Base-by-base conservation (phyloP, 805 yeast genomes). In the Saccharomycopsis sp. region DNA sequence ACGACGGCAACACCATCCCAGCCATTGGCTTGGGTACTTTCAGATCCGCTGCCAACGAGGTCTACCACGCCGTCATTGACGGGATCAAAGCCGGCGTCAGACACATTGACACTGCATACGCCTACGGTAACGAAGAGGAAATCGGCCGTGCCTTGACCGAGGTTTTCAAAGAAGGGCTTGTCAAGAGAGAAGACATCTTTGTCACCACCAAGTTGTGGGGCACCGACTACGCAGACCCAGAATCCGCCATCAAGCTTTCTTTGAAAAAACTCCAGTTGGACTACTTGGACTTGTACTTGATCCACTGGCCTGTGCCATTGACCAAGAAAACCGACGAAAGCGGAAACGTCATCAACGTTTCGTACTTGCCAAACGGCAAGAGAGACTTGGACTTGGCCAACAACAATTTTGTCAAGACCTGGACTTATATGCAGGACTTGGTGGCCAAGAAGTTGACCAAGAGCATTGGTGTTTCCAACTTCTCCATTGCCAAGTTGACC, bases 401-500 rank as follows among this genome's bases (percentile, higher is more conserved):
- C 30, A 66, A 69, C 65, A 51, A 55, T 38, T 75, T 66, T 53
- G 51, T 71, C 48, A 68, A 77, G 52, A 76, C 84, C 16, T 82
- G 76, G 76, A 74, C 69, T 51, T 61, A 59, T 26, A 59, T 84
- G 73, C 85, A 82, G 61, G 62, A 71, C 50, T 60, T 80, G 38
- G 65, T 73, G 36, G 61, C 61, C 21, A 56, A 70, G 19, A 80
- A 75, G 20, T 67, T 73, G 55, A 66, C 73, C 20, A 73, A 67
- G 51, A 73, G 87, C 18, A 71, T 84, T 56, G 95, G 95, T 50
- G 82, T 84, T 31, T 79, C 88, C 27, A 84, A 84, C 62, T 75
- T 77, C 56, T 69, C 82, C 15, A 60, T 70, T 20, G 68, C 63
- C 41, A 69, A 73, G 49, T 54, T 80, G 47, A 61, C 69, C 44